These are phyloP conservation scores for Viola pubescens DNA, from an alignment of 441 rosid species.

Conservation along the genomic window DNA sequence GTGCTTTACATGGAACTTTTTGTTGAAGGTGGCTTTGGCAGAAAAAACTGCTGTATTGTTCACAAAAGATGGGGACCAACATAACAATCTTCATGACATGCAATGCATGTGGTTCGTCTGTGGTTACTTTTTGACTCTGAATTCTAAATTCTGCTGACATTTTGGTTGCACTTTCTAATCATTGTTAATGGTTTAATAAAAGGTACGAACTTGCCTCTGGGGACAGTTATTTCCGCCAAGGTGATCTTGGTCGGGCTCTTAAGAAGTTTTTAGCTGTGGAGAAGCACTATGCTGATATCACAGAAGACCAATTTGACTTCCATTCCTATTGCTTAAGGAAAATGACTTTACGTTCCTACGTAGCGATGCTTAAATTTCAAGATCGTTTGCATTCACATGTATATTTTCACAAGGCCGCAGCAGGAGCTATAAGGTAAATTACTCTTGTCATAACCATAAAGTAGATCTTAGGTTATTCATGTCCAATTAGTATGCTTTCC, in stretches of 20 bases:
- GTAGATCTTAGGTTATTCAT: neutral
- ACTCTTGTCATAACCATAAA: constrained; percentile 12
- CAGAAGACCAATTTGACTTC: constrained; percentile 98
- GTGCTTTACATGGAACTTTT: constrained; percentile 14
- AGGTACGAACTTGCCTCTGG: constrained; percentile 99
- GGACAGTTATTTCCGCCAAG: constrained; percentile 94
- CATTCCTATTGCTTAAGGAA: constrained; percentile 98
- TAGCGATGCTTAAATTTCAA: constrained; percentile 98
- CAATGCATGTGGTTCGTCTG: constrained; percentile 98
- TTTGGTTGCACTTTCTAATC: constrained; percentile 14
- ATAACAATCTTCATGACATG: constrained; percentile 99
- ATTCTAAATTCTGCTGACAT: constrained; percentile 3
- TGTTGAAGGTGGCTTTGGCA: constrained; percentile 70
- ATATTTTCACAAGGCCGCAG: constrained; percentile 95
- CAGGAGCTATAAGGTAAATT: constrained; percentile 85
- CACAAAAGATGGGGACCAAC: constrained; percentile 98
- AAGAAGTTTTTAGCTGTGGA: constrained; percentile 97
- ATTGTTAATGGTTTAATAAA: constrained; percentile 18
- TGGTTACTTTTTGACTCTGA: constrained; percentile 14
- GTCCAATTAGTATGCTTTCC: neutral
- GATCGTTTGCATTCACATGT: constrained; percentile 90
- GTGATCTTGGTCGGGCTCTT: constrained; percentile 91
- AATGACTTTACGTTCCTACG: constrained; percentile 96
- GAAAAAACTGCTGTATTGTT: constrained; percentile 95
- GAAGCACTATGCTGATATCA: constrained; percentile 98